Evolutionary conservation across 768 basidiomycete genomes (phyloP).

Genomic region (Naematelia encephala): DNA sequence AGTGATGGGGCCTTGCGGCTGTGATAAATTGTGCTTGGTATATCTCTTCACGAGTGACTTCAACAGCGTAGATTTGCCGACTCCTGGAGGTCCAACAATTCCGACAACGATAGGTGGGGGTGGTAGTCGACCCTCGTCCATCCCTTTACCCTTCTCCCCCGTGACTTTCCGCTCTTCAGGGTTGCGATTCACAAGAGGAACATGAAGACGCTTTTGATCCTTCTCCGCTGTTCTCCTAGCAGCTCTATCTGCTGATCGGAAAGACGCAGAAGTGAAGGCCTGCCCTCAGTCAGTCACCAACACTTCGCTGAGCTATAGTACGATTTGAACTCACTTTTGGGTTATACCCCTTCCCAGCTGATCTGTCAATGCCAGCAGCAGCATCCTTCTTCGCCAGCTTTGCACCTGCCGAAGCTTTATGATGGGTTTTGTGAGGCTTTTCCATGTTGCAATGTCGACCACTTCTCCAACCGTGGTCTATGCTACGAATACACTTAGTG

Average conservation of each 20-base stretch:
- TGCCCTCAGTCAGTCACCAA: conserved; percentile 22
- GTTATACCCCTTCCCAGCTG: conserved; percentile 75
- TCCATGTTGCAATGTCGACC: conserved; percentile 49
- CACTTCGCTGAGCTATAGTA: neutral
- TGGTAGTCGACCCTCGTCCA: conserved; percentile 61
- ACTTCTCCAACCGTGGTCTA: neutral
- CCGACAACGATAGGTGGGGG: conserved; percentile 94
- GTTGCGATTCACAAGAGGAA: conserved; percentile 90
- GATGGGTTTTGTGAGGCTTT: conserved; percentile 76
- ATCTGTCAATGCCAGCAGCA: conserved; percentile 62
- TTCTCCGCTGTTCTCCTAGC: conserved; percentile 86
- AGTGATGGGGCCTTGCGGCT: conserved; percentile 89
- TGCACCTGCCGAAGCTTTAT: conserved; percentile 65
- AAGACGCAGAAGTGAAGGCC: conserved; percentile 93
- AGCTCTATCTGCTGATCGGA: conserved; percentile 79
- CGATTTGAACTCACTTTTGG: conserved; percentile 66
- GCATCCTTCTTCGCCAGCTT: conserved; percentile 72
- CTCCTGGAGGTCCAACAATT: conserved; percentile 92
- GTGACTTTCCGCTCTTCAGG: conserved; percentile 57
- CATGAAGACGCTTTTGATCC: conserved; percentile 91
- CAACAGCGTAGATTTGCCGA: conserved; percentile 87
- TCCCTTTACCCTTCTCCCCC: conserved; percentile 45
- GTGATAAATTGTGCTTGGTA: conserved; percentile 86
- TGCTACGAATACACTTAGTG: neutral
- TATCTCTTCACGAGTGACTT: conserved; percentile 86